A percentile compares a stretch with the other conserved stretches of the same genome.
These are phyloP conservation scores for Trichoderma arundinaceum DNA, from an alignment of 2,329 filamentous ascomycete genomes.

Conservation along the genomic window DNA sequence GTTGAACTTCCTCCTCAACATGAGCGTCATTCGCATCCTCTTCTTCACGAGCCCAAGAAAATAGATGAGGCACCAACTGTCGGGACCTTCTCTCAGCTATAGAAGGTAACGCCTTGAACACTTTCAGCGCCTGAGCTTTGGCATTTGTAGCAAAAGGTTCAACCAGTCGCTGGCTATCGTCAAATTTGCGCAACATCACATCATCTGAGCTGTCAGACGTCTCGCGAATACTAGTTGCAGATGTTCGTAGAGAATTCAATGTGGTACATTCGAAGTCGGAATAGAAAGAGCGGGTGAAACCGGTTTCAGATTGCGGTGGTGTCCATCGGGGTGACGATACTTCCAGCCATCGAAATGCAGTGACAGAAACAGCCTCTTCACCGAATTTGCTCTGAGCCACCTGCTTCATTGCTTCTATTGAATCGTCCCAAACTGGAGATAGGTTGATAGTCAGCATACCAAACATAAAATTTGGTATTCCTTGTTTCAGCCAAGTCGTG, in stretches of 20 bases:
- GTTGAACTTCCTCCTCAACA: conserved; percentile 44
- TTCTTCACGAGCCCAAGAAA: conserved; percentile 74
- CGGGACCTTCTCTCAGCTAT: conserved; percentile 87
- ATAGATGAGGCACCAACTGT: conserved; percentile 80
- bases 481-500: conserved; percentile 69
- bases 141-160: conserved; percentile 60
- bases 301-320: conserved; percentile 47
- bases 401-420: conserved; percentile 74
- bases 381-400: conserved; percentile 73
- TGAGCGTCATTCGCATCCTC: conserved; percentile 47
- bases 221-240: conserved; percentile 58
- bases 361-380: conserved; percentile 72
- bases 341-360: conserved; percentile 80
- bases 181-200: conserved; percentile 67
- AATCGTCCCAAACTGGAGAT: conserved; percentile 86
- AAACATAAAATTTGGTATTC: conserved; percentile 83
- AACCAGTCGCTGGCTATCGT: conserved; percentile 64
- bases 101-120: conserved; percentile 73
- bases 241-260: conserved; percentile 62
- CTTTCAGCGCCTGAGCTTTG: conserved; percentile 77
- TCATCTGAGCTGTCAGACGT: conserved; percentile 60
- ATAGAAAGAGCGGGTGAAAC: conserved; percentile 48
- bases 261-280: conserved; percentile 89
- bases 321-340: conserved; percentile 61
- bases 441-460: conserved; percentile 87